Percentiles rank a stretch among this genome's conserved stretches.
Conservation (phyloP, 192 early-diverging fungal genomes). For the Podochytrium sp. region DNA sequence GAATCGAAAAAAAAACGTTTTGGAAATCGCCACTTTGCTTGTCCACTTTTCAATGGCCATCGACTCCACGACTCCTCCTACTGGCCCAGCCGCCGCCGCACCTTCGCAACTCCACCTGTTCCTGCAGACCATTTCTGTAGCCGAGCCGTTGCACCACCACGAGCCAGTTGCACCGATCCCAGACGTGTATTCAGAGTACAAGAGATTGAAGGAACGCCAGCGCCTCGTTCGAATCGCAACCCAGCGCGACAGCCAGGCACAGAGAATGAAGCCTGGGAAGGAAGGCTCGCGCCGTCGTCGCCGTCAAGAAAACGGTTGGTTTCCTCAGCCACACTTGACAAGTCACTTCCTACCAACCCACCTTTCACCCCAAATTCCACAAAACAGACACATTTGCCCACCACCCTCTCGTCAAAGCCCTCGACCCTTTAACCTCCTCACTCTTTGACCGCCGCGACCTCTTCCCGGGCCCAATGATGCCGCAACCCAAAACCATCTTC, state of each 20-base stretch:
- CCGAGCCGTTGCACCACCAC: no score
- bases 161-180: no score
- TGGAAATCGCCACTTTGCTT: no score
- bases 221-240: not conserved
- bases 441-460: not conserved
- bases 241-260: not conserved
- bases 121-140: no score
- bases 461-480: not conserved
- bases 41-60: no score
- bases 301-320: constrained; percentile 2
- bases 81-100: no score
- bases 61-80: no score
- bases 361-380: not conserved
- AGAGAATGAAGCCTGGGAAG: not conserved
- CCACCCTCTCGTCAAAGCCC: not conserved
- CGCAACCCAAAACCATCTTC: not conserved
- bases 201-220: not conserved
- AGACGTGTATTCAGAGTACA: not conserved
- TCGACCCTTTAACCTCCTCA: not conserved
- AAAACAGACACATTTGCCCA: constrained; percentile 3
- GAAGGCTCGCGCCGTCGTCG: not conserved
- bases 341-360: not conserved
- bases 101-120: no score
- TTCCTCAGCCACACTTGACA: not conserved
- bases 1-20: no score